Evolutionary conservation across 164 flowering plant species (phyloP).

Genomic region (Chloranthus sessilifolius): DNA sequence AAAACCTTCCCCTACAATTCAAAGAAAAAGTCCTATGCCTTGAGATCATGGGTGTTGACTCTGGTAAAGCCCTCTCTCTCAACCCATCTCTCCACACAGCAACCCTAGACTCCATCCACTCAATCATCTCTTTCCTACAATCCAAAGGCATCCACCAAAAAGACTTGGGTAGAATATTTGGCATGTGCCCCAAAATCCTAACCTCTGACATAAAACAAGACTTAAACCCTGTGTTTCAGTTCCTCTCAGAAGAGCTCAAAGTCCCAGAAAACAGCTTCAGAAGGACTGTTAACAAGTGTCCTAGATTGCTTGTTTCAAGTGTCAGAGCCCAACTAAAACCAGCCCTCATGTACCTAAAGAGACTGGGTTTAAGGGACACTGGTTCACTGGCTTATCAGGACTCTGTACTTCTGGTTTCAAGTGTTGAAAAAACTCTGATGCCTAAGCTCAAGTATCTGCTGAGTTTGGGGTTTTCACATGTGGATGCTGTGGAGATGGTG

Average conservation of each 20-base stretch:
- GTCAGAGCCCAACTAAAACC: constrained; percentile 74
- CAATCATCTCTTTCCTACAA: constrained; percentile 62
- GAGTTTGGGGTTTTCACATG: constrained; percentile 43
- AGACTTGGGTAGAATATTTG: constrained; percentile 72
- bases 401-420: constrained; percentile 70
- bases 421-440: constrained; percentile 69
- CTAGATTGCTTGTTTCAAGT: constrained; percentile 56
- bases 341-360: constrained; percentile 55
- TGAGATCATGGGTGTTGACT: constrained; percentile 89
- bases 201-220: constrained; percentile 59
- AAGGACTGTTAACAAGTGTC: constrained; percentile 73
- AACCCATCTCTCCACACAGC: constrained; percentile 75
- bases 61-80: constrained; percentile 72
- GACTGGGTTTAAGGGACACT: constrained; percentile 68
- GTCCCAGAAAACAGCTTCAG: constrained; percentile 67
- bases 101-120: constrained; percentile 62
- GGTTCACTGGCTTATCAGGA: constrained; percentile 70
- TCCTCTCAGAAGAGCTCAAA: constrained; percentile 51
- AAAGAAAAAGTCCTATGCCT: constrained; percentile 87
- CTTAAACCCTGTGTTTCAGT: constrained; percentile 63
- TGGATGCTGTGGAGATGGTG: constrained; percentile 73
- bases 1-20: constrained; percentile 49
- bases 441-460: constrained; percentile 68
- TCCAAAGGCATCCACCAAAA: constrained; percentile 78
- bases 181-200: constrained; percentile 84